A percentile compares a stretch with the other conserved stretches of the same genome.
These are phyloP conservation scores for Amaranthus hypochondriacus DNA, from an alignment of 148 eudicot species.

Conservation along the genomic window DNA sequence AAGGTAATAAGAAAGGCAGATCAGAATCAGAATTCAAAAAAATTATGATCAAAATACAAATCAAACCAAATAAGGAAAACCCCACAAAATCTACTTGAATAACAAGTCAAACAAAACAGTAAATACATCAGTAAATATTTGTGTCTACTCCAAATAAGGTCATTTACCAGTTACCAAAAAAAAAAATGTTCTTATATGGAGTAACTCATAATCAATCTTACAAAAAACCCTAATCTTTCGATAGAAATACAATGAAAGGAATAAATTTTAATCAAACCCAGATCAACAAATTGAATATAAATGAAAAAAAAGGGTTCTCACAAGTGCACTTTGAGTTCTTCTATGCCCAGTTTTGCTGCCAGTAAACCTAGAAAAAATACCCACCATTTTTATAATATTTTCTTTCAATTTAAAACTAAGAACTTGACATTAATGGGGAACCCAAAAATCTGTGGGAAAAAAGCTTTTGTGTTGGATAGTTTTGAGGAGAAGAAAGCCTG, in stretches of 20 bases:
- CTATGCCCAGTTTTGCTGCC: conserved; percentile 29
- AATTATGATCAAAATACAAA: conserved; percentile 26
- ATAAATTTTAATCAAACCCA: conserved; percentile 20
- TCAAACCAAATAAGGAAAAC: neutral
- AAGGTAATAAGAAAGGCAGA: conserved; percentile 14
- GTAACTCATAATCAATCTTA: conserved; percentile 3
- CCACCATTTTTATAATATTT: conserved; percentile 32
- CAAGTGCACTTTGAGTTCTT: conserved; percentile 48
- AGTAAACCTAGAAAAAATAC: conserved; percentile 43
- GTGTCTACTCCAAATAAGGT: conserved; percentile 15
- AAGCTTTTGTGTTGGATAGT: neutral
- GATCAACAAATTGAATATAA: neutral
- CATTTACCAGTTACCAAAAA: conserved; percentile 13
- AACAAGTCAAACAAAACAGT: conserved; percentile 22
- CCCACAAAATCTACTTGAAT: conserved; percentile 13
- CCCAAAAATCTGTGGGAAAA: neutral
- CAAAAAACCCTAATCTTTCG: neutral
- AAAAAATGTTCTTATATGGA: neutral
- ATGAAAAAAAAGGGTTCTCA: conserved; percentile 14
- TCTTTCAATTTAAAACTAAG: conserved; percentile 12
- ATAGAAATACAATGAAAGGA: conserved; percentile 7
- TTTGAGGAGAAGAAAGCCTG: neutral
- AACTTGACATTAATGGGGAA: conserved; percentile 6
- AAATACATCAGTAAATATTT: neutral
- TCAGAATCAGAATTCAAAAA: conserved; percentile 1